Conservation (phyloP, 306 rosid genomes). For the Acmispon strigosus region DNA sequence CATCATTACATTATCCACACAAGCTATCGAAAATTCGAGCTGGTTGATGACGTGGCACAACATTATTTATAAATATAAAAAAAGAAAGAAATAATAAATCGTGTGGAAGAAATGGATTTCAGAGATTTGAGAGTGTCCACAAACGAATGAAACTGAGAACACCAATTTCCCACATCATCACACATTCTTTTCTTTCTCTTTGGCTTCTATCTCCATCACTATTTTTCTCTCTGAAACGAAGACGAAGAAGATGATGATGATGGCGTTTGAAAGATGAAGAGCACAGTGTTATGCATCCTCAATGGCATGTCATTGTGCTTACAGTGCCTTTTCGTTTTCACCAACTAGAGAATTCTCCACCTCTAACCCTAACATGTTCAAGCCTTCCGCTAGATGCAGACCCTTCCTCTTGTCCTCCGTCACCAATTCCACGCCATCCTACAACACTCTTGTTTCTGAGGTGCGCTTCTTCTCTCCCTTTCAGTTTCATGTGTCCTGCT, state of each 20-base stretch:
- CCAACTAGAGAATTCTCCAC: conserved; percentile 28
- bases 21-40: conserved; percentile 35
- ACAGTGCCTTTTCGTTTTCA: conserved; percentile 47
- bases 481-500: background rate
- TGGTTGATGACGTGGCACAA: conserved; percentile 43
- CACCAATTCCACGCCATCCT: conserved; percentile 43
- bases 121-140: conserved; percentile 43
- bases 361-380: background rate
- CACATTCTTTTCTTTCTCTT: background rate
- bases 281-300: conserved; percentile 56
- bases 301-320: conserved; percentile 78
- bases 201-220: background rate
- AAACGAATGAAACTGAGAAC: conserved; percentile 25
- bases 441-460: conserved; percentile 74
- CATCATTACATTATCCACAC: conserved; percentile 61
- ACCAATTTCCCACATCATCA: conserved; percentile 33
- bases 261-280: conserved; percentile 57
- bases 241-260: conserved; percentile 36
- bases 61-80: background rate
- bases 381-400: conserved; percentile 36
- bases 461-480: conserved; percentile 18
- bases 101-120: conserved; percentile 45
- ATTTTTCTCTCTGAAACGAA: background rate
- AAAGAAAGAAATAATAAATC: background rate
- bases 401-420: conserved; percentile 45